Base-by-base conservation (phyloP, 805 yeast species). In the Ogataea pini region DNA sequence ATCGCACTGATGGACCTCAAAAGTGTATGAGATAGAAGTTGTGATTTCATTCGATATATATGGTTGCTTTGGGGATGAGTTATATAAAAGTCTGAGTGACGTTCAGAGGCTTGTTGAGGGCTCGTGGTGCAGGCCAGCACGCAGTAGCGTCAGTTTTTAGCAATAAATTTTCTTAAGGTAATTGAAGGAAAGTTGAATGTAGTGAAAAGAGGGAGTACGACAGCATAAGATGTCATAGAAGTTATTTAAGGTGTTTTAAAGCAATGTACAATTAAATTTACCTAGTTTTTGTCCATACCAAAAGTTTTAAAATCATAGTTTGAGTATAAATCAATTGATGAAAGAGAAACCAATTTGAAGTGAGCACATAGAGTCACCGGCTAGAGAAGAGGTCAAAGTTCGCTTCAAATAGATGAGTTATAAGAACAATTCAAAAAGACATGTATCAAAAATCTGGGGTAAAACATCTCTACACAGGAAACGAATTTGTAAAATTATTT, bases 1-100 rank as follows among this genome's bases (percentile, higher is more conserved):
- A 57, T 57, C 39, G 72, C 70, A 1, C 50, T 68, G 49, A 64
- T 68, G 69, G 70, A 65, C 33, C 46, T 68, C 47, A 65, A 62
- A 44, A 57, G 68, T n/a, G 55, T 60, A 13, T 62, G 48, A 50
- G 14, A 28, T 12, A 13, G 31, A 28, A 5, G n/a, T 13, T 28
- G 8, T 12, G 14, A 13, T 13, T n/a, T n/a, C 13, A 7, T 31
- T 14, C 9, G 34, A 16, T 31, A n/a, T 14, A 8, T 31, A 16
- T 31, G 17, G 34, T 31, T 28, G 32, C 32, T 28, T 6, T 3
- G 13, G 20, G 20, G 20, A n/a, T 32, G 18, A 8, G n/a, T 28
- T 28, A 28, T 28, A 28, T 28, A 28, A 28, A 28, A 28, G 31
- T 12, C 14, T 28, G 31, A 12, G 31, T 28, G 31, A 13, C 13